Base-by-base conservation (phyloP, 2,329 filamentous ascomycete genomes). In the Curvularia spicifera region DNA sequence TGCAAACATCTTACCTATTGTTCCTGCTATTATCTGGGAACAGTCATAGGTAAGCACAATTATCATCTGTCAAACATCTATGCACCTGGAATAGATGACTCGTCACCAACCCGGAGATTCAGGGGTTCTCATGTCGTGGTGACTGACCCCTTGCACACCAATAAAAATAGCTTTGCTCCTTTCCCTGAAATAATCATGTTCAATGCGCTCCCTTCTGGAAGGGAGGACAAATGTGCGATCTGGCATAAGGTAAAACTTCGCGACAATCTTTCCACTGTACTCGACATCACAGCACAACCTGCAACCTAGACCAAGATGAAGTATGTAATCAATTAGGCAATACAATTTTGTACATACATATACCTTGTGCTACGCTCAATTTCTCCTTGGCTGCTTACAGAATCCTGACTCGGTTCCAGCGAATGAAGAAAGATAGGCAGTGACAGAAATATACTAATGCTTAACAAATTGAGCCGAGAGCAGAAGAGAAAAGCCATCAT, bases 181-280 rank as follows among this genome's bases (percentile, higher is more conserved):
- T 37, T 13, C 33, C 33, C 33, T 37, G 15, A 37, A 13, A 37
- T 37, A 8, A 2, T 12, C 12, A 15, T 15, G 4, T 15, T 43
- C 8, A 43, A 43, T 26, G 40, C 40, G 13, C 13, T 26, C 12
- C 12, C 6, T 26, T 43, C 9, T 26, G 13, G 12, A 43, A 43
- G 5, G 10, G 24, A 37, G 15, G 22, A 43, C 22, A 26, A 13
- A 43, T 26, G 40, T 43, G 22, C 9, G 20, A 43, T 43, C 12
- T 7, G 26, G 22, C 40, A 15, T 43, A 43, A 43, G 24, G 12
- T 15, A 47, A 59, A 59, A 46, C 52, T 61, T 44, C 51, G 59
- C n/a, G 4, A 37, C 6, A 7, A 6, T 37, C 31, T 35, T 15
- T 4, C 31, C 15, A 35, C 31, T 13, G 12, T 35, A 10, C 31